Conservation (phyloP, 495 filamentous ascomycete species). For the Aspergillus baeticus region DNA sequence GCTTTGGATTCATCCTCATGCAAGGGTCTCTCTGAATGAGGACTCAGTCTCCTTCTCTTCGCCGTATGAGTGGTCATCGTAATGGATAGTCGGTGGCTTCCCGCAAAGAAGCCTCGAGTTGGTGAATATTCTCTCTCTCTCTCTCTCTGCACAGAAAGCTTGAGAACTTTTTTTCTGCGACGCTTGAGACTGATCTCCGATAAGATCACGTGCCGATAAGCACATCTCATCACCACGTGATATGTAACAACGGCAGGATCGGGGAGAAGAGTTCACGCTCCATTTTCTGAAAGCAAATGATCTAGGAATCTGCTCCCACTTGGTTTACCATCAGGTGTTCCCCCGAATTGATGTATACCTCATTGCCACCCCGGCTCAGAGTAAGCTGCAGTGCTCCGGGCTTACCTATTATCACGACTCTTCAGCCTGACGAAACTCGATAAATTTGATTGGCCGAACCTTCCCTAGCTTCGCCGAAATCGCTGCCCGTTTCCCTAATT, state of each 20-base stretch:
- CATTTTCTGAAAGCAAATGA: background rate
- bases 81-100: background rate
- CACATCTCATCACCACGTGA: background rate
- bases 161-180: slow-evolving; percentile 9
- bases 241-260: background rate
- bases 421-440: background rate
- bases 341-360: too few relatives aligned
- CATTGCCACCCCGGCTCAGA: too few relatives aligned
- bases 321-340: too few relatives aligned
- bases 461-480: slow-evolving; percentile 35
- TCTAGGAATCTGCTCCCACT: too few relatives aligned
- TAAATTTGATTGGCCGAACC: slow-evolving; percentile 7
- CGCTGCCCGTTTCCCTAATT: slow-evolving; percentile 19
- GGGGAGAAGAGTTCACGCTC: background rate
- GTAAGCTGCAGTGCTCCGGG: too few relatives aligned
- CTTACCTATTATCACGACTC: background rate
- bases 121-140: background rate
- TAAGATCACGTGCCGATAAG: slow-evolving; percentile 1
- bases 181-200: slow-evolving; percentile 14
- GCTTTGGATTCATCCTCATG: background rate
- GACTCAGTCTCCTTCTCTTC: slow-evolving; percentile 41
- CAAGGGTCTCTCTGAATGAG: slow-evolving; percentile 24
- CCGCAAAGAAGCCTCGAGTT: background rate
- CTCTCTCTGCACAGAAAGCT: background rate
- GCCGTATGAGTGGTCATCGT: slow-evolving; percentile 35